Evolutionary conservation across 1,284 basidiomycete species (phyloP), one percentile per base, ranked within the genome.

Genomic region (Heliocybe sulcata): DNA sequence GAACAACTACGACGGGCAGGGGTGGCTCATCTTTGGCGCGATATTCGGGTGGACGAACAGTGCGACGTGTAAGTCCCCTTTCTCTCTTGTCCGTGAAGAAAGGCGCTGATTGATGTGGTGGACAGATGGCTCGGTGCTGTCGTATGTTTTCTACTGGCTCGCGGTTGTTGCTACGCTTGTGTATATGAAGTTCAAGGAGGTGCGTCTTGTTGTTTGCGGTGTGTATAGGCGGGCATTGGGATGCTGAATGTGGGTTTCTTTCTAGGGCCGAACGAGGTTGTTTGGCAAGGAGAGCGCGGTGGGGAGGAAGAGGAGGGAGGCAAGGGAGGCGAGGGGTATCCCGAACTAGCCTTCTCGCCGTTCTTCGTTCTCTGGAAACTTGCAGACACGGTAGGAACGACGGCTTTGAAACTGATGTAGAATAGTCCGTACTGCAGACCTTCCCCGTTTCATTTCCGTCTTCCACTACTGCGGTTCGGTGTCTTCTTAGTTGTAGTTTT

Each of bases 141-240:
- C 80, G 1, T 93, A 92, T 65, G 79, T 89, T 42, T 84, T 88
- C 66, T 92, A 90, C 73, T 93, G 90, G 91, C 60, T 93, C 54
- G 77, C 81, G 11, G 84, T 86, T 59, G 82, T 89, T 42, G 73
- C 65, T 29, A 72, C 74, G 2, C 75, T 94, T 52, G 64, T 88
- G 56, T 79, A 77, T 64, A 76, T 91, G 77, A 92, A 92, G 69
- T 92, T 69, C 62, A 74, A 63, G 53, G 85, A 45, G 42, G 42
- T 45, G 42, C 4, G 42, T 45, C 42, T 4, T 45, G 42, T 20
- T 12, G 11, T 38, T 38, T 19, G 35, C 12, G 35, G 35, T 38
- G 19, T 38, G 19, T 19, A 19, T 11, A 11, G 35, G 19, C 19
- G 19, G 11, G 35, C 12, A 19, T 38, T 38, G 12, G 11, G 35